Base-by-base conservation (phyloP, 129 eudicot species). In the Flaveria bidentis region DNA sequence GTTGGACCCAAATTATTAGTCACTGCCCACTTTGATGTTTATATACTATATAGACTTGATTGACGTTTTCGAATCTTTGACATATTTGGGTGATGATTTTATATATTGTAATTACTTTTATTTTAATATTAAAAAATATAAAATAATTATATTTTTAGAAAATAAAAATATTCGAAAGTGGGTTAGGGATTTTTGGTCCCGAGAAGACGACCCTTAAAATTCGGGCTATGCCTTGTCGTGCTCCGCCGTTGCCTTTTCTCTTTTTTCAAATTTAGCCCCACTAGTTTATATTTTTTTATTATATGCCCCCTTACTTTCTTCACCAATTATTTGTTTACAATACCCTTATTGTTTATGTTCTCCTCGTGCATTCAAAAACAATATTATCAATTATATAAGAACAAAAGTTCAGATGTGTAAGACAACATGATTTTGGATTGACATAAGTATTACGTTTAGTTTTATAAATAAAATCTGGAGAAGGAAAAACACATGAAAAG, bases 221-320 rank as follows among this genome's bases (percentile, higher is more conserved):
- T 53, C 63, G 83, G 79, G 53, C 70, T 80, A 66, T 66, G 83
- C 63, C 50, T 66, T 73, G 83, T 80, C 75, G 79, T 73, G 79
- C 83, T 44, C 62, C 74, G 83, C 83, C 79, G 83, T 66, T 73
- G 79, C 79, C 83, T 80, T 80, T 80, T 55, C 15, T 26, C 28
- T 20, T 51, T 79, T 78, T 57, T 53, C 75, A 65, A 65, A 3
- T 80, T 67, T 66, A 30, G 51, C 36, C 79, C 78, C 83, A 79
- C 78, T 22, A 62, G 36, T 53, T 72, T 69, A 44, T 39, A 72
- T 63, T 52, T 28, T 30, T 75, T 63, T 75, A 46, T 53, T 36
- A 10, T 72, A 75, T n/a, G 63, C 20, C 20, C 69, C 62, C 51
- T 46, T 63, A 46, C 63, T 75, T 64, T 63, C 72, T 75, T 63